Base-by-base conservation (phyloP, 768 basidiomycete species). In the Agrocybe chaxingu region DNA sequence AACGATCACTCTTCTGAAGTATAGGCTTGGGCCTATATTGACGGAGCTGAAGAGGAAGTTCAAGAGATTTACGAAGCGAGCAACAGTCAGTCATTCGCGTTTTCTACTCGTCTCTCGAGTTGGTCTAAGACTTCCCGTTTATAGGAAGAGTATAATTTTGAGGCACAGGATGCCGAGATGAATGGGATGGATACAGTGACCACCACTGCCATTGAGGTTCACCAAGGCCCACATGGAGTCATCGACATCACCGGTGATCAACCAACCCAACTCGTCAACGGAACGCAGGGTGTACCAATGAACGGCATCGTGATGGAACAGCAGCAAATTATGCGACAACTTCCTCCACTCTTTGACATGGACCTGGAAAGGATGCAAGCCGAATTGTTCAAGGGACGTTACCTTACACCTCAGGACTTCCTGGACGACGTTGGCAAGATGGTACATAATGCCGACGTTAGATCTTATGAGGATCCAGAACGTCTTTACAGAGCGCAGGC, bases 281-380 rank as follows among this genome's bases (percentile, higher is more conserved):
- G 68, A n/a, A 72, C 74, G 13, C 51, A 70, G 30, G 60, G 45
- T 18, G 45, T 41, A 24, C 52, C 55, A 9, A 41, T 70, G 39
- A 76, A 80, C 46, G 80, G 74, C 11, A 55, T 68, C 32, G 53
- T 67, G 16, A 65, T 61, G 41, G 63, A 68, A 41, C 74, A 72
- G 57, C 62, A 67, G 39, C 64, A 68, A 24, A 69, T 66, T 11
- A 51, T 63, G 8, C 71, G 72, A 7, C 71, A 70, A 12, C 65
- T 61, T 11, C 81, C 81, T 7, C 73, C 72, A 7, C 70, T 94
- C 12, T 90, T 81, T 62, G 84, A 95, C 61, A 86, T 98, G 77
- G 94, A 98, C 65, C 75, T 98, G 34, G 97, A 98, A 60, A 82
- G 80, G 55, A 92, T 99, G 81, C 89, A 95, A 58, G 72, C 76